Evolutionary conservation across 2,329 filamentous ascomycete genomes (phyloP).

Genomic region (Dothideomycetidae sp.): DNA sequence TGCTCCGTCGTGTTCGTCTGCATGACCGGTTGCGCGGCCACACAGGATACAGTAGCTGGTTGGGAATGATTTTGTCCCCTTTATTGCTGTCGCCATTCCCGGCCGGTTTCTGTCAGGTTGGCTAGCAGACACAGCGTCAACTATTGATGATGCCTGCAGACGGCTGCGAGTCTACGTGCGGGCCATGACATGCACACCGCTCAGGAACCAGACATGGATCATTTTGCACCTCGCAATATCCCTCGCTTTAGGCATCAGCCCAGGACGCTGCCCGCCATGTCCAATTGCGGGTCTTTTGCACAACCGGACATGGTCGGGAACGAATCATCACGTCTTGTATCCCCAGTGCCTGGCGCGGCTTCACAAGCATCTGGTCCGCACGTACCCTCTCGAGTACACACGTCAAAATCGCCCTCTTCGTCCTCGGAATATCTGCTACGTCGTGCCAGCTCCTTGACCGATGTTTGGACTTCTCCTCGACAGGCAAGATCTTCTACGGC

Average conservation of each 20-base stretch:
- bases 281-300: neutral
- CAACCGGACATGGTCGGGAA: neutral
- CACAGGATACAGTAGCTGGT: neutral
- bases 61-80: neutral
- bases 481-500: slow-evolving; percentile 1
- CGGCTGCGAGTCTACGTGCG: neutral
- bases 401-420: neutral
- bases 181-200: neutral
- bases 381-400: no score
- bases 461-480: neutral
- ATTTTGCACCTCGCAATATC: neutral
- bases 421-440: neutral
- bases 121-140: no score
- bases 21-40: neutral
- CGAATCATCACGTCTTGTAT: neutral
- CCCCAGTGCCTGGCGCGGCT: neutral
- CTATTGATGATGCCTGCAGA: no score
- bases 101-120: no score
- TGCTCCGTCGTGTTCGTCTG: no score
- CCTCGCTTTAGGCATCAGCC: neutral
- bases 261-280: neutral
- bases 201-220: neutral
- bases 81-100: neutral
- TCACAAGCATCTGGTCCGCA: neutral
- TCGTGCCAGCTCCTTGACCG: neutral